Evolutionary conservation across 345 rosid species (phyloP), one percentile per base, ranked within the genome.

Genomic region (Conringia planisiliqua): DNA sequence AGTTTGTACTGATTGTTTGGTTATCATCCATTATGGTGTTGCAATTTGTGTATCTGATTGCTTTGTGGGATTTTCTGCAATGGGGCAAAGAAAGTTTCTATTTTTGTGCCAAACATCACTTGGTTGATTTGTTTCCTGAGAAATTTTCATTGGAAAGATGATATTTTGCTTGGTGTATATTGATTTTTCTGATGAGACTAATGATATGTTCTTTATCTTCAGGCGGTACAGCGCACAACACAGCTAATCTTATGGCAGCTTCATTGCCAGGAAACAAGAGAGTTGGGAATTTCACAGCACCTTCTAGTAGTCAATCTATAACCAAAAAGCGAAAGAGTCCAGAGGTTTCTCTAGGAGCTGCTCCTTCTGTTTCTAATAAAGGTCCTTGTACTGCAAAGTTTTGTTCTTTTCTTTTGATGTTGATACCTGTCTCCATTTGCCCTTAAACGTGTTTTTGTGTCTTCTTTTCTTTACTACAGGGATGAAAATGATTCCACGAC

Each of bases 251-350:
- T 60, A 55, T 79, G 82, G 80, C 82, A 59, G 71, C 75, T 16
- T 75, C 88, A 10, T 69, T 73, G 52, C 83, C 82, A 8, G 54
- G 86, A 2, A 88, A 75, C 54, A 67, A 71, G 13, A 68, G 40
- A 29, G 58, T 59, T 16, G 72, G 47, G 39, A 80, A 59, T 48
- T 29, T 71, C 22, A 50, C 84, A 39, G 58, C 85, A 32, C 82
- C 83, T 7, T 64, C 54, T 50, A 35, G 51, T 26, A 84, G 10
- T 70, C 84, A 73, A 13, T 67, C 87, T 47, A 30, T 66, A 36
- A 74, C 81, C 20, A 86, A 78, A 67, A 95, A 90, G 72, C 81
- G 96, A 78, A 78, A 81, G 59, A 78, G 68, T 33, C 76, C 71
- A 42, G 86, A 70, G 14, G 66, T 63, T 75, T 74, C 67, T 42